A percentile compares a stretch with the other conserved stretches of the same genome.
These are phyloP conservation scores for Suhomyces tanzawaensis DNA, from an alignment of 805 yeast species.

Conservation along the genomic window DNA sequence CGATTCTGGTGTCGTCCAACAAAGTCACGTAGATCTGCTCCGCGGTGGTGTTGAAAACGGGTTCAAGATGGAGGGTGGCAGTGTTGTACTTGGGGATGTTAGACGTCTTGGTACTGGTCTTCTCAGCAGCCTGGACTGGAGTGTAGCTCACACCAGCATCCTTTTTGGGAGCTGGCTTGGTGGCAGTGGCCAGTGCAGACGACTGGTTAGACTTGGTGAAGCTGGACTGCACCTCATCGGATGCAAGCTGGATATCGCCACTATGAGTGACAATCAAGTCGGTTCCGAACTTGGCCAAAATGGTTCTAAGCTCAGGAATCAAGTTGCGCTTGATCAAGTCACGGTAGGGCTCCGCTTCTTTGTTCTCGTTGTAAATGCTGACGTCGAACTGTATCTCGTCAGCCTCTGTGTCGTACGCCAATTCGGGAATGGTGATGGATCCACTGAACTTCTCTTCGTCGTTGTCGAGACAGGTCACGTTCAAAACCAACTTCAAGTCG, in stretches of 20 bases:
- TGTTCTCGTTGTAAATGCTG: conserved; percentile 55
- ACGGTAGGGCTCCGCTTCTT: conserved; percentile 51
- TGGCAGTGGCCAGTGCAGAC: conserved; percentile 23
- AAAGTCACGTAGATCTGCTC: conserved; percentile 80
- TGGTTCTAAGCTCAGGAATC: conserved; percentile 66
- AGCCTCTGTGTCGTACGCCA: conserved; percentile 85
- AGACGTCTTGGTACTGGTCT: conserved; percentile 8
- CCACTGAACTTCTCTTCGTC: conserved; percentile 53
- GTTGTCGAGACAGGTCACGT: conserved; percentile 48
- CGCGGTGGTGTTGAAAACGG: conserved; percentile 83
- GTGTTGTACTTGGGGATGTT: conserved; percentile 71
- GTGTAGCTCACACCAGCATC: conserved; percentile 5
- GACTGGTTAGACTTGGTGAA: conserved; percentile 55
- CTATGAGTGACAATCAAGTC: conserved; percentile 78
- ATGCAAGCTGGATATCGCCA: conserved; percentile 79
- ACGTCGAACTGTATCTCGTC: conserved; percentile 86
- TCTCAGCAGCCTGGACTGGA: conserved; percentile 7
- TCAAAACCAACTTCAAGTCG: conserved; percentile 68
- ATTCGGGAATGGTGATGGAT: conserved; percentile 79
- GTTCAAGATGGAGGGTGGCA: conserved; percentile 70
- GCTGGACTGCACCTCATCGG: conserved; percentile 37
- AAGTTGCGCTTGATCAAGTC: conserved; percentile 47
- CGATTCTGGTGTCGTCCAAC: conserved; percentile 70
- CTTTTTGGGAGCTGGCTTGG: conserved; percentile 10
- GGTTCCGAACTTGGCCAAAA: conserved; percentile 64